Evolutionary conservation across 2,329 filamentous ascomycete species (phyloP).

Genomic region (Hymenoscyphus fraxineus): DNA sequence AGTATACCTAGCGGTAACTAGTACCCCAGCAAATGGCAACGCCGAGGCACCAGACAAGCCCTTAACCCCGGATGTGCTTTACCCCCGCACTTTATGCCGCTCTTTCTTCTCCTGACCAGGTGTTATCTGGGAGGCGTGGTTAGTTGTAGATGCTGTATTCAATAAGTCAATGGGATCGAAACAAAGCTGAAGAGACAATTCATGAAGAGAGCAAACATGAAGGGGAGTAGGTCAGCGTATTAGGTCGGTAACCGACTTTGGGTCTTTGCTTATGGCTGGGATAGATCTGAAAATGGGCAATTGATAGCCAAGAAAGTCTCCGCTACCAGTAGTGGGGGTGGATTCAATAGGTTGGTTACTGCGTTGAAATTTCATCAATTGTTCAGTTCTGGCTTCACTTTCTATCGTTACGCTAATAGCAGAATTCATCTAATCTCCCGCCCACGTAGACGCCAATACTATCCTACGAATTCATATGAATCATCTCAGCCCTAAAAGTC

Average conservation of each 20-base stretch:
- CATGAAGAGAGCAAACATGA: background rate
- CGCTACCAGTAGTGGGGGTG: too few species aligned
- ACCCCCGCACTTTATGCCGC: background rate
- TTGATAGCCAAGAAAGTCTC: too few species aligned
- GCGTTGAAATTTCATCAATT: too few species aligned
- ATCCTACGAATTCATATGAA: background rate
- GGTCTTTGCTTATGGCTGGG: background rate
- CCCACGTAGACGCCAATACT: background rate
- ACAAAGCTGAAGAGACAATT: background rate
- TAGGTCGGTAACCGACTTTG: background rate
- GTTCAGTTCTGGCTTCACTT: background rate
- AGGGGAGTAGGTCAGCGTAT: background rate
- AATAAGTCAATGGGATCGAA: background rate
- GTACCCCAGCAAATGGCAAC: too few species aligned
- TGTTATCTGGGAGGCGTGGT: background rate
- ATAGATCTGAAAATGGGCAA: too few species aligned
- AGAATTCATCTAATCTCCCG: slow-evolving; percentile 1
- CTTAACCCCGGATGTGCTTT: too few species aligned
- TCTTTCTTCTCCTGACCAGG: background rate
- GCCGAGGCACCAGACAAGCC: too few species aligned
- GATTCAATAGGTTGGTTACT: too few species aligned
- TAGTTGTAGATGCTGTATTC: background rate
- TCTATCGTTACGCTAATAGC: slow-evolving; percentile 5
- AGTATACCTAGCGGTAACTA: too few species aligned
- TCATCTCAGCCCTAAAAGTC: background rate